phyloP scores from a whole-genome alignment of 495 filamentous ascomycete species.

The Haplographium delicatum region DNA sequence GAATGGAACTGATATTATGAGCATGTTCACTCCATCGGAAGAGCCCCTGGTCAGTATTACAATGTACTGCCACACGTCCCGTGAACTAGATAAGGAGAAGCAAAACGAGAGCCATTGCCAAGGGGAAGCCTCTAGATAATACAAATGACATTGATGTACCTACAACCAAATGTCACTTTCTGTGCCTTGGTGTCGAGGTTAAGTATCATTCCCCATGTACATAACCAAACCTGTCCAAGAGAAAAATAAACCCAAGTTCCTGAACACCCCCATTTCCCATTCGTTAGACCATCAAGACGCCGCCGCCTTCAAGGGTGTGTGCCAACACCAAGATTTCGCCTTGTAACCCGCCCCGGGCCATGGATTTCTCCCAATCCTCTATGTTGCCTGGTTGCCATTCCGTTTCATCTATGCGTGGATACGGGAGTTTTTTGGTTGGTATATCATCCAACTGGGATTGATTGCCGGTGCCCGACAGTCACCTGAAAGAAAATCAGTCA shows the following conservation, averaged over 20 bases:
- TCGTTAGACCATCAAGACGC: not conserved
- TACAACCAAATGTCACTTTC: not conserved
- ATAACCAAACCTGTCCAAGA: not conserved
- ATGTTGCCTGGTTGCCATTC: not conserved
- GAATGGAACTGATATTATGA: too few species aligned
- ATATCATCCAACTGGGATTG: constrained; percentile 16
- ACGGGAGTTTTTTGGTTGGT: constrained; percentile 10
- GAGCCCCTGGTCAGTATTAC: constrained; percentile 13
- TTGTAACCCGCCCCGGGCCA: not conserved
- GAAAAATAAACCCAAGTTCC: not conserved
- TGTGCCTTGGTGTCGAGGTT: not conserved
- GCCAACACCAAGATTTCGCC: not conserved
- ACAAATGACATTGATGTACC: not conserved
- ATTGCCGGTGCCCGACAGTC: constrained; percentile 23
- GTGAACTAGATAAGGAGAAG: not conserved
- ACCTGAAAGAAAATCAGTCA: constrained; percentile 8
- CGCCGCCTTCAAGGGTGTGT: constrained; percentile 1
- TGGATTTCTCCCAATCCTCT: not conserved
- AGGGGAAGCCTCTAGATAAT: not conserved
- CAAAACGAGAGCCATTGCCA: not conserved
- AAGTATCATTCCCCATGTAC: not conserved
- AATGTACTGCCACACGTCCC: constrained; percentile 20
- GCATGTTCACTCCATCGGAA: too few species aligned
- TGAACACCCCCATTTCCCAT: not conserved
- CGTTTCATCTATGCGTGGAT: constrained; percentile 10